These are phyloP conservation scores for Gossypium rotundifolium DNA, from an alignment of 345 rosid genomes.

Conservation along the genomic window DNA sequence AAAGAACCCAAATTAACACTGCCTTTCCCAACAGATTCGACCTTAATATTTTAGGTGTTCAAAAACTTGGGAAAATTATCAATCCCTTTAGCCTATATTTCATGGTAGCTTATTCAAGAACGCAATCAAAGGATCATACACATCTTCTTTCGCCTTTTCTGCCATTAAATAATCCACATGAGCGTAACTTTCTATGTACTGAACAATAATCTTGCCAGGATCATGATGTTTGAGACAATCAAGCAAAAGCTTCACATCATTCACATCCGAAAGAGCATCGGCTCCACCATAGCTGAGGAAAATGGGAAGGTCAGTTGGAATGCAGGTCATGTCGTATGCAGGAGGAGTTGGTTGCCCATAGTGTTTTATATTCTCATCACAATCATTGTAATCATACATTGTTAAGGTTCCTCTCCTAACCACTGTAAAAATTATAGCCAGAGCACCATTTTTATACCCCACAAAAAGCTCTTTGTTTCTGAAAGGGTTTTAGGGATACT, in stretches of 20 bases:
- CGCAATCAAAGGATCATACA: constrained; percentile 38
- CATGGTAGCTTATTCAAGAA: constrained; percentile 27
- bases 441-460: not conserved
- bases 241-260: constrained; percentile 33
- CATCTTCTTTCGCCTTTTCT: constrained; percentile 35
- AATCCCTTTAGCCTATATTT: not conserved
- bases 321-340: constrained; percentile 33
- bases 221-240: constrained; percentile 29
- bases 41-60: too few species aligned
- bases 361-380: constrained; percentile 30
- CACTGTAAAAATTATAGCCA: constrained; percentile 20
- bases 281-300: constrained; percentile 41
- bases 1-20: too few species aligned
- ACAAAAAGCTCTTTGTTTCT: not conserved
- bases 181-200: constrained; percentile 26
- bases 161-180: constrained; percentile 46
- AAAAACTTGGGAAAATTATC: too few species aligned
- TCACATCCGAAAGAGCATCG: constrained; percentile 40
- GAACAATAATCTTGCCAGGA: constrained; percentile 28
- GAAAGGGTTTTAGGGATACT: constrained; percentile 5
- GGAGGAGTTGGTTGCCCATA: constrained; percentile 42
- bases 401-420: constrained; percentile 34
- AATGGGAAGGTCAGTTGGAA: constrained; percentile 40
- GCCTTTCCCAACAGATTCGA: too few species aligned
- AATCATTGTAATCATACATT: constrained; percentile 35